Evolutionary conservation across 2,329 filamentous ascomycete species (phyloP).

Genomic region (Trichoderma atrobrunneum): DNA sequence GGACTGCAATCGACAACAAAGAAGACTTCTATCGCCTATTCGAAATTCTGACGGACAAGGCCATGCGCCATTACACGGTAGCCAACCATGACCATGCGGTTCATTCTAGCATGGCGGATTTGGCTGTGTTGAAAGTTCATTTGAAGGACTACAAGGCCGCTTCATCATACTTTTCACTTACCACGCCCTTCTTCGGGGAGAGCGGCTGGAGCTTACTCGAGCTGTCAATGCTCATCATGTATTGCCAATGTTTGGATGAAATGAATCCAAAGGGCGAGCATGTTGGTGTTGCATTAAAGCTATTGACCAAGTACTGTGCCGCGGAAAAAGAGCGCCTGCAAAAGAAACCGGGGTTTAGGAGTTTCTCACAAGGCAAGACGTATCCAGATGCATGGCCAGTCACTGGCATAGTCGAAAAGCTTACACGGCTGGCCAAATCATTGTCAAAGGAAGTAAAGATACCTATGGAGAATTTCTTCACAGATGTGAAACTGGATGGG

Average conservation of each 20-base stretch:
- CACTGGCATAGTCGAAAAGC: conserved; percentile 46
- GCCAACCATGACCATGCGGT: conserved; percentile 76
- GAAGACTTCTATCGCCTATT: conserved; percentile 66
- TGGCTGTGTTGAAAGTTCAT: conserved; percentile 80
- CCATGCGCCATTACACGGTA: conserved; percentile 77
- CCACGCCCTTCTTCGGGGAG: conserved; percentile 75
- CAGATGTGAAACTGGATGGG: conserved; percentile 63
- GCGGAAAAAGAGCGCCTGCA: conserved; percentile 50
- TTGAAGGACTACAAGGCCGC: conserved; percentile 71
- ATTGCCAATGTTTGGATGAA: conserved; percentile 76
- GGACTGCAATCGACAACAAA: conserved; percentile 57
- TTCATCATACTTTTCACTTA: conserved; percentile 71
- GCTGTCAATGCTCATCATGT: conserved; percentile 79
- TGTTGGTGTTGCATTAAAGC: conserved; percentile 68
- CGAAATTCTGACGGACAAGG: conserved; percentile 77
- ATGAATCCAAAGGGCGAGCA: conserved; percentile 77
- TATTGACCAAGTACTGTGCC: conserved; percentile 65
- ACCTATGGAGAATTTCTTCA: conserved; percentile 72
- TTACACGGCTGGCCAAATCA: conserved; percentile 45
- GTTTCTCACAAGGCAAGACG: conserved; percentile 17
- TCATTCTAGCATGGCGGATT: conserved; percentile 75
- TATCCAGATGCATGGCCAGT: conserved; percentile 39
- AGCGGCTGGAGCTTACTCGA: conserved; percentile 78
- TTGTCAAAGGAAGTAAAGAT: conserved; percentile 60
- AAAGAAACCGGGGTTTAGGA: conserved; percentile 31